phyloP scores from a whole-genome alignment of 768 basidiomycete genomes.

The Boletus tomentosulus region DNA sequence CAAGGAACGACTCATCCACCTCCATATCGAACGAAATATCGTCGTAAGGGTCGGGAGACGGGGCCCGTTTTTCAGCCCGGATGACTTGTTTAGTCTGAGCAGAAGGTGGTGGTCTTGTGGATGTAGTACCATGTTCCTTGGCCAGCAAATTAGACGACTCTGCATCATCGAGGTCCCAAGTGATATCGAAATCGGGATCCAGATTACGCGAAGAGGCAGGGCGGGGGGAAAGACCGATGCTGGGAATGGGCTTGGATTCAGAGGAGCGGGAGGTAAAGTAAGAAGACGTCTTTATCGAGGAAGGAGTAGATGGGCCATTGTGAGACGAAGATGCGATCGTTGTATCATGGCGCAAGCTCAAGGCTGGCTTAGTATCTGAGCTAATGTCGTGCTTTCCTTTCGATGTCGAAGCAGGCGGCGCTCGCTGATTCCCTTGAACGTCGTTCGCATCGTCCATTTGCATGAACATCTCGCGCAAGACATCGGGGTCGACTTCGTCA shows the following conservation, averaged over 20 bases:
- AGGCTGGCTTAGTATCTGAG: not conserved
- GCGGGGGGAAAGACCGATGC: slow-evolving; percentile 31
- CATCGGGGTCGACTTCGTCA: slow-evolving; percentile 28
- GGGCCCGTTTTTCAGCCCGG: slow-evolving; percentile 8
- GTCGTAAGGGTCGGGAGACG: slow-evolving; percentile 28
- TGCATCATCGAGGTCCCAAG: slow-evolving; percentile 32
- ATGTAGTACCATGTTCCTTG: slow-evolving; percentile 8
- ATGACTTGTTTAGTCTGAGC: not conserved
- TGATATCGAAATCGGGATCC: slow-evolving; percentile 18
- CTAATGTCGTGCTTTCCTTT: not conserved
- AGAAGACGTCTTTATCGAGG: slow-evolving; percentile 8
- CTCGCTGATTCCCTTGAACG: not conserved
- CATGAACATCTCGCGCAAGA: slow-evolving; percentile 21
- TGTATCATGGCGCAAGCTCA: not conserved
- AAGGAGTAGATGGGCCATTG: slow-evolving; percentile 3
- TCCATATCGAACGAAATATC: slow-evolving; percentile 34
- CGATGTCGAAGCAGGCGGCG: not conserved
- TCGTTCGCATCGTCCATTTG: slow-evolving; percentile 14
- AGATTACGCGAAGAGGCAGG: slow-evolving; percentile 18
- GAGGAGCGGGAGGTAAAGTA: slow-evolving; percentile 18
- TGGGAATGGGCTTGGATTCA: slow-evolving; percentile 12
- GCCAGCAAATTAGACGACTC: slow-evolving; percentile 10
- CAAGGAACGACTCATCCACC: slow-evolving; percentile 39
- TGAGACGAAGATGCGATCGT: slow-evolving; percentile 9
- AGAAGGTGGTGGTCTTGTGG: slow-evolving; percentile 2